These are phyloP conservation scores for Nigrospora sphaerica DNA, from an alignment of 2,329 filamentous ascomycete genomes.

Conservation along the genomic window DNA sequence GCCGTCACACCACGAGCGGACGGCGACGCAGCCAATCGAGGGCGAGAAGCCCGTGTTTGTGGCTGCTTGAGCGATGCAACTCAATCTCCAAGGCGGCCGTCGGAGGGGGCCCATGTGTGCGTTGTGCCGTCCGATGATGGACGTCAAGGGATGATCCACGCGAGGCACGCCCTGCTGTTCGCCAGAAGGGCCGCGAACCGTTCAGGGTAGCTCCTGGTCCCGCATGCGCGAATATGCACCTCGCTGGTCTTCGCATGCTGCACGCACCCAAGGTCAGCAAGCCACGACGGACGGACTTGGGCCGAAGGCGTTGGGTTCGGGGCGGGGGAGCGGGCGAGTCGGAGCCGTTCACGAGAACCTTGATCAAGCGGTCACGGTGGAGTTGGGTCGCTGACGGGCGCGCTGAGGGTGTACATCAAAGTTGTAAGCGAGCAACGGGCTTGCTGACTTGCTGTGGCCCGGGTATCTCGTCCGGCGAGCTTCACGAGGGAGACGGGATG, in stretches of 20 bases:
- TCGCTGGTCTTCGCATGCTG: too few relatives aligned
- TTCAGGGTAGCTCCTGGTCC: neutral
- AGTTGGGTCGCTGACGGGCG: too few relatives aligned
- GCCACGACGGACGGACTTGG: too few relatives aligned
- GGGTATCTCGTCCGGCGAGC: too few relatives aligned
- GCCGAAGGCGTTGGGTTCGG: too few relatives aligned
- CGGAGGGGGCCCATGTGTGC: neutral
- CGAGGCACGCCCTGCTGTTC: neutral
- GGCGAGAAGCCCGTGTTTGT: constrained; percentile 9
- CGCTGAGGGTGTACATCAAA: too few relatives aligned
- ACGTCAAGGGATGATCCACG: neutral
- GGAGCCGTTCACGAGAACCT: too few relatives aligned
- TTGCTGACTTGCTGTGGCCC: too few relatives aligned
- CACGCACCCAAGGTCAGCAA: neutral
- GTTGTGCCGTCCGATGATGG: constrained; percentile 1
- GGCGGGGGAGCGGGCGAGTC: too few relatives aligned
- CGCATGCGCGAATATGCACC: neutral
- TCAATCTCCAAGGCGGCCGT: constrained; percentile 4
- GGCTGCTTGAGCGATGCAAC: constrained; percentile 11
- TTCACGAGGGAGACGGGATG: too few relatives aligned
- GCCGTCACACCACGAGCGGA: constrained; percentile 21
- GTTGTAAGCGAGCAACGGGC: too few relatives aligned
- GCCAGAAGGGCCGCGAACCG: neutral
- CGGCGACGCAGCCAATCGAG: constrained; percentile 13
- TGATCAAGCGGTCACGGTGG: too few relatives aligned